These are phyloP conservation scores for Chalaropsis thielavioides DNA, from an alignment of 2,329 filamentous ascomycete species.

Conservation along the genomic window DNA sequence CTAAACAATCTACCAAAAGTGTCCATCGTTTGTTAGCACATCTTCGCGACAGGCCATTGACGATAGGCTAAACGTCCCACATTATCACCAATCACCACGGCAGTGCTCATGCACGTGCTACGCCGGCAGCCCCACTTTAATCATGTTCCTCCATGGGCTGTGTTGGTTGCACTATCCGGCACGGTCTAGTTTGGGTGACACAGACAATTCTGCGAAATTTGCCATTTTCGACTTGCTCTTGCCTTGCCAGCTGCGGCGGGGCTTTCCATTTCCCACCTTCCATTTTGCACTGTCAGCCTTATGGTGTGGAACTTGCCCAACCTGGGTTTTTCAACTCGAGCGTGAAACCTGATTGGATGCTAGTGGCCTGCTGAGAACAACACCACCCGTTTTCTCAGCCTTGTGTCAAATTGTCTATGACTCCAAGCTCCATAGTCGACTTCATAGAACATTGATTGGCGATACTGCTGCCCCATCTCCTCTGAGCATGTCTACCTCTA, in stretches of 20 bases:
- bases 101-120: conserved; percentile 1
- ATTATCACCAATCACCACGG: neutral
- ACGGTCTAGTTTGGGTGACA: conserved; percentile 2
- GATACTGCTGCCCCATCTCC: neutral
- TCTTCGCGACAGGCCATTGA: too few species aligned
- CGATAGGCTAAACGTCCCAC: neutral
- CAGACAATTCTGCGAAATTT: neutral
- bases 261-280: neutral
- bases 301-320: neutral
- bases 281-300: neutral
- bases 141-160: neutral
- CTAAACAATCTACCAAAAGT: too few species aligned
- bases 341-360: neutral
- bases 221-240: neutral
- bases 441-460: neutral
- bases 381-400: neutral
- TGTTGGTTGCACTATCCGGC: neutral
- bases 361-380: neutral
- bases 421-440: neutral
- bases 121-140: neutral
- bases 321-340: neutral
- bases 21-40: too few species aligned
- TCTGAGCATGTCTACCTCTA: neutral
- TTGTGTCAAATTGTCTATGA: neutral
- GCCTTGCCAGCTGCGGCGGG: neutral